A percentile compares a stretch with the other conserved stretches of the same genome.
Evolutionary conservation across 2,329 filamentous ascomycete genomes (phyloP).

Genomic region (Talaromyces sp.): DNA sequence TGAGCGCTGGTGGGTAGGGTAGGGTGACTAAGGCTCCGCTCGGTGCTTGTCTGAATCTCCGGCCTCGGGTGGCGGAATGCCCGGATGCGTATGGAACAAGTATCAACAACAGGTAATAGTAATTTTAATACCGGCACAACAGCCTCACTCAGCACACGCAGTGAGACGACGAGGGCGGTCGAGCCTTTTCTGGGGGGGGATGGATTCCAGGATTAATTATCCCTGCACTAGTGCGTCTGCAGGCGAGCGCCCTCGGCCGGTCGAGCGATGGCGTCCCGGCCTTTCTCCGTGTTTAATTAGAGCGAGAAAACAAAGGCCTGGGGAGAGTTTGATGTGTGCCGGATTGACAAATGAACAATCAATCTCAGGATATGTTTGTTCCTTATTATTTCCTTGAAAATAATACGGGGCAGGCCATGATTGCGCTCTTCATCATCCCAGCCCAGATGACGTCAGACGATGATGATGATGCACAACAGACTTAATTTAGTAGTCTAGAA

Average conservation of each 20-base stretch:
- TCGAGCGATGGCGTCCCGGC: not conserved
- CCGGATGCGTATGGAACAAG: constrained; percentile 13
- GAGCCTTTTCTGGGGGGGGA: not conserved
- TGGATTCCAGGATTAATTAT: not conserved
- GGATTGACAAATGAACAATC: too few relatives aligned
- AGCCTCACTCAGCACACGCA: not conserved
- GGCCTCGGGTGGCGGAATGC: constrained; percentile 17
- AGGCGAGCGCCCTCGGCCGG: not conserved
- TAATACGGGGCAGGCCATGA: not conserved
- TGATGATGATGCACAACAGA: not conserved
- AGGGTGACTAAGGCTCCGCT: constrained; percentile 10
- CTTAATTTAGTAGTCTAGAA: not conserved
- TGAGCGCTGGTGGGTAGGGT: constrained; percentile 16
- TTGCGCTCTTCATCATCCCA: not conserved
- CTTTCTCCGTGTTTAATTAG: not conserved
- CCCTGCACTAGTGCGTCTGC: not conserved
- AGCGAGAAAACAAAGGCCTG: not conserved
- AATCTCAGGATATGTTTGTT: too few relatives aligned
- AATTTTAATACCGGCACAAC: not conserved
- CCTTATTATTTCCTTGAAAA: not conserved
- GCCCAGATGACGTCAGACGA: constrained; percentile 11
- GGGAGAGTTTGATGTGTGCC: too few relatives aligned
- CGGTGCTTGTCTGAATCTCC: constrained; percentile 14
- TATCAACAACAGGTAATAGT: not conserved
- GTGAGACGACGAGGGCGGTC: not conserved